Evolutionary conservation across 768 basidiomycete genomes (phyloP).

Genomic region (Cytidiella melzeri): DNA sequence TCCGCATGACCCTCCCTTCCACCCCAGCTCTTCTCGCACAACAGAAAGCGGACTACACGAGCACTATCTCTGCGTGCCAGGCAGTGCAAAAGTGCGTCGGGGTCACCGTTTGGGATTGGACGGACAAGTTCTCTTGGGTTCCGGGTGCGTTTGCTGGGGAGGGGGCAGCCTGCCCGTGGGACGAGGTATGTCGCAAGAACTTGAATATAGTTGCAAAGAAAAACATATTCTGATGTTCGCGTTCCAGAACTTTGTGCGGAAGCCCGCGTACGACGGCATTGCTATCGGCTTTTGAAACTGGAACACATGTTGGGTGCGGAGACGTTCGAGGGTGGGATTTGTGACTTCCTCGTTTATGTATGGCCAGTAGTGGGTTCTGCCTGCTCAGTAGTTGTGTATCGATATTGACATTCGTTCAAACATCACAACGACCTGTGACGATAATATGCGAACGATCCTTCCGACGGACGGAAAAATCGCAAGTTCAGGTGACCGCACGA

Average conservation of each 20-base stretch:
- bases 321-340: too few species aligned
- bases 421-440: too few species aligned
- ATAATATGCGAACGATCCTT: too few species aligned
- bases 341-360: too few species aligned
- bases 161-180: constrained; percentile 27
- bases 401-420: too few species aligned
- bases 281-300: constrained; percentile 12
- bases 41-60: constrained; percentile 52
- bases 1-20: constrained; percentile 51
- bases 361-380: too few species aligned
- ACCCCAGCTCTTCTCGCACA: constrained; percentile 43
- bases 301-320: not conserved
- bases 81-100: constrained; percentile 30
- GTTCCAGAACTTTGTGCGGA: constrained; percentile 19
- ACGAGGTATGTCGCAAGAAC: constrained; percentile 19
- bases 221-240: not conserved
- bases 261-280: constrained; percentile 23
- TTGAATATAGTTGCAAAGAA: constrained; percentile 5
- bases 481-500: too few species aligned
- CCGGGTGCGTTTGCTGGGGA: constrained; percentile 28
- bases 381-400: too few species aligned
- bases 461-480: too few species aligned
- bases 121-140: constrained; percentile 36
- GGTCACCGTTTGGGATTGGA: constrained; percentile 37
- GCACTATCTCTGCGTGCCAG: constrained; percentile 49